Evolutionary conservation across 2,329 filamentous ascomycete species (phyloP).

Genomic region (Penicillium sp.): DNA sequence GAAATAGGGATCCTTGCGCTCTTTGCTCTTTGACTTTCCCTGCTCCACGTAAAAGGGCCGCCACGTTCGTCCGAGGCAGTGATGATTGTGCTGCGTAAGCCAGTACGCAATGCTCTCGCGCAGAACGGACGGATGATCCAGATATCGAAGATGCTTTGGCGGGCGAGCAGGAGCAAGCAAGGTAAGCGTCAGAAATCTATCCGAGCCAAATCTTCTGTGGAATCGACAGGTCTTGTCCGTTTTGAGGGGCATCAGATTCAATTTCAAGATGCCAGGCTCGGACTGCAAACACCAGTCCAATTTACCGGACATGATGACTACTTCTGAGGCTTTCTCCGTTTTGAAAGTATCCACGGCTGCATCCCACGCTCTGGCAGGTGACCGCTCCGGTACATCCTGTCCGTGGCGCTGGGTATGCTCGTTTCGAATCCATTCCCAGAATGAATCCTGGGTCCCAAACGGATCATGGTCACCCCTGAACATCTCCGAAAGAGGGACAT

Average conservation of each 20-base stretch:
- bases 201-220: constrained; percentile 42
- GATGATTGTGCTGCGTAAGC: constrained; percentile 35
- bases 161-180: constrained; percentile 29
- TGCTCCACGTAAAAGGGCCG: constrained; percentile 41
- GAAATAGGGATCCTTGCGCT: constrained; percentile 20
- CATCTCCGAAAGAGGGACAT: constrained; percentile 24
- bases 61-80: constrained; percentile 41
- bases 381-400: constrained; percentile 27
- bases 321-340: constrained; percentile 30
- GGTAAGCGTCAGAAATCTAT: constrained; percentile 41
- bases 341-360: constrained; percentile 28
- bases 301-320: constrained; percentile 37
- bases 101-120: constrained; percentile 35
- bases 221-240: constrained; percentile 42
- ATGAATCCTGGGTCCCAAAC: constrained; percentile 23
- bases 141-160: constrained; percentile 21
- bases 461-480: constrained; percentile 21
- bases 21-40: constrained; percentile 29
- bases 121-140: constrained; percentile 21
- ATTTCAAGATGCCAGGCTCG: constrained; percentile 32
- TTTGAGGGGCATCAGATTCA: constrained; percentile 39
- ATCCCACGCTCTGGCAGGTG: constrained; percentile 30
- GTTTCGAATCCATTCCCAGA: constrained; percentile 29
- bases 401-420: constrained; percentile 19
- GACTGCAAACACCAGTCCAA: constrained; percentile 34